A percentile compares a stretch with the other conserved stretches of the same genome.
Conservation (phyloP, 768 basidiomycete genomes). For the Tulasnella sp. region DNA sequence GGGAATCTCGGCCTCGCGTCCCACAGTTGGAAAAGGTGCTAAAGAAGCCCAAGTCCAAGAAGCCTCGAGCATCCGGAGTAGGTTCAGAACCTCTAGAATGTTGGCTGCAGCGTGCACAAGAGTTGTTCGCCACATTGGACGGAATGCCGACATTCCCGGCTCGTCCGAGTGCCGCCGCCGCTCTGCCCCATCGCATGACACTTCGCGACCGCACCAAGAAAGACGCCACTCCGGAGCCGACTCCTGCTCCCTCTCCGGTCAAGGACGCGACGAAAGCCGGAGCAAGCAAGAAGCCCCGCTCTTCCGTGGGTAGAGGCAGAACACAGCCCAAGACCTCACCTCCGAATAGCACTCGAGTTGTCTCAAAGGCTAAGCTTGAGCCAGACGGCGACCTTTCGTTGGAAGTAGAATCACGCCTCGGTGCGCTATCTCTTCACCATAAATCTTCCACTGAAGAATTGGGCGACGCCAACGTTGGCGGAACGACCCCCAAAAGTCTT, state of each 20-base stretch:
- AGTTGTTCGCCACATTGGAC: constrained; percentile 46
- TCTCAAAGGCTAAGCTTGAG: not conserved
- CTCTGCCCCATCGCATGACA: constrained; percentile 20
- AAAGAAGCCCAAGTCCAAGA: constrained; percentile 41
- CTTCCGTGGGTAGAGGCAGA: constrained; percentile 7
- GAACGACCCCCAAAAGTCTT: not conserved
- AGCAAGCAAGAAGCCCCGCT: constrained; percentile 12
- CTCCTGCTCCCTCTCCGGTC: constrained; percentile 8
- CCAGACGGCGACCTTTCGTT: not conserved
- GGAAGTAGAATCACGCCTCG: not conserved
- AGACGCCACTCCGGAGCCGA: constrained; percentile 1
- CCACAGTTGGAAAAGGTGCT: constrained; percentile 48
- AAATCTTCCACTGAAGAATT: not conserved
- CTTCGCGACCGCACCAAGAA: constrained; percentile 29
- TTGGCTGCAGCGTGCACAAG: constrained; percentile 58
- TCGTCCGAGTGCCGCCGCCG: constrained; percentile 11
- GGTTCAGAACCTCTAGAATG: constrained; percentile 37
- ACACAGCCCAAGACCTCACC: not conserved
- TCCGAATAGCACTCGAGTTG: not conserved
- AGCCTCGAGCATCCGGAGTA: constrained; percentile 31
- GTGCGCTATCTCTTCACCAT: not conserved
- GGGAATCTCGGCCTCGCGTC: not conserved
- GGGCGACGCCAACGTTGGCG: not conserved
- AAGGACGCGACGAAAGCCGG: not conserved
- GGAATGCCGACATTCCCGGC: constrained; percentile 2